Conservation (phyloP, 305 asterid species). For the Andrographis paniculata region DNA sequence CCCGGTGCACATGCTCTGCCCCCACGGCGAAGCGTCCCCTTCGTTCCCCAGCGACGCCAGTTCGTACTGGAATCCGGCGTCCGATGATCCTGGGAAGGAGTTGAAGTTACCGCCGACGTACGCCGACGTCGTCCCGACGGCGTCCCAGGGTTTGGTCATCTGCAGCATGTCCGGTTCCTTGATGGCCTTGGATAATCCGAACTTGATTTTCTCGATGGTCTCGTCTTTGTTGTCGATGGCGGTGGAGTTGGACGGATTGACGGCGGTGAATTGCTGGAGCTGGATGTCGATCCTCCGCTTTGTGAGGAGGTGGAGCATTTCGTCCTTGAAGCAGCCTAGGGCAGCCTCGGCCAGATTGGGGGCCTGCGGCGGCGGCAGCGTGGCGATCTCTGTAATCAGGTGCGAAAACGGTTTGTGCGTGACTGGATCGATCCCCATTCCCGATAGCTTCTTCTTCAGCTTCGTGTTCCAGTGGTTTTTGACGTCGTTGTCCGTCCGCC, state of each 20-base stretch:
- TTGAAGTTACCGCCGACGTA: constrained; percentile 27
- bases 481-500: constrained; percentile 93
- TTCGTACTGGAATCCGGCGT: constrained; percentile 50
- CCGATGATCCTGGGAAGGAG: constrained; percentile 31
- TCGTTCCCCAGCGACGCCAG: constrained; percentile 43
- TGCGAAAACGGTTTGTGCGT: constrained; percentile 97
- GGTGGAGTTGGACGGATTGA: constrained; percentile 20
- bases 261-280: constrained; percentile 32
- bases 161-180: constrained; percentile 32
- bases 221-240: constrained; percentile 42
- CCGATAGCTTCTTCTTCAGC: constrained; percentile 53
- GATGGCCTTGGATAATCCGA: constrained; percentile 61
- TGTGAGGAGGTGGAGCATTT: constrained; percentile 95
- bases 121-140: constrained; percentile 26
- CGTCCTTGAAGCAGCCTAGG: constrained; percentile 95
- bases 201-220: constrained; percentile 53
- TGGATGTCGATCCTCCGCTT: constrained; percentile 76
- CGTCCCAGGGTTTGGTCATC: constrained; percentile 42
- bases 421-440: constrained; percentile 62
- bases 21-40: constrained; percentile 61
- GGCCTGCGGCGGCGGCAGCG: constrained; percentile 89
- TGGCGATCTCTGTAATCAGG: constrained; percentile 87
- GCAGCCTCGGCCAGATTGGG: constrained; percentile 96
- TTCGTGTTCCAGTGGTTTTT: constrained; percentile 98
- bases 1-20: constrained; percentile 58